Evolutionary conservation across 2,329 filamentous ascomycete species (phyloP), one percentile per base, ranked within the genome.

Genomic region (Pleomassaria siparia): DNA sequence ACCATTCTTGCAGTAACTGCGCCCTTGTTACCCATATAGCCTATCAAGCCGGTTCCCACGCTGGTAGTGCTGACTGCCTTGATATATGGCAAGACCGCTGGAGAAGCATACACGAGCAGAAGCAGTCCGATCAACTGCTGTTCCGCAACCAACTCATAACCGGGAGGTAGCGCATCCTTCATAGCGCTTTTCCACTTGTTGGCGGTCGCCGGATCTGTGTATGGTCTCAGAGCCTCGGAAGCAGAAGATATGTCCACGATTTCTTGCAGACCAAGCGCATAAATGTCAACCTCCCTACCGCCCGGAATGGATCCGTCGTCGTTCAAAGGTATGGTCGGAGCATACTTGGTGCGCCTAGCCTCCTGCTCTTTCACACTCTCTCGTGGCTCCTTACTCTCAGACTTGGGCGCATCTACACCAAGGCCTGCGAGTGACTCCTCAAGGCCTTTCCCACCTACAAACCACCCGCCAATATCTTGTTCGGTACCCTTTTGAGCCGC

Each of bases 11-110:
- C 87, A 2, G 86, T 83, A 0, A 96, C 87, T 3, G 89, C 92
- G 1, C 94, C 94, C 69, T 99, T 99, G 70, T 99, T 99, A 9
- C 94, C 94, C 76, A 96, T 86, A 64, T 96, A 96, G 0, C 92
- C 92, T 71, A 95, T 82, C 35, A 97, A 71, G 0, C 94, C 94
- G 0, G 94, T 99, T 0, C 91, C 92, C 7, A 97, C 86, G 47
- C 83, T 87, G 4, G 85, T 85, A 1, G 87, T 91, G 70, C 89
- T 95, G 57, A 96, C 83, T 40, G 89, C 88, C 52, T 84, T 88
- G 59, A 97, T 82, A 2, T 86, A 87, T 0, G 85, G 79, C 1
- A 83, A 82, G 32, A 97, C 77, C 8, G 84, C 80, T 0, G 91
- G 85, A 0, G 91, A 89, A 2, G 90, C 91, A 64, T 94, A 97